phyloP scores from a whole-genome alignment of 371 early-diverging fungal genomes.

The Dinochytrium kinnereticum region DNA sequence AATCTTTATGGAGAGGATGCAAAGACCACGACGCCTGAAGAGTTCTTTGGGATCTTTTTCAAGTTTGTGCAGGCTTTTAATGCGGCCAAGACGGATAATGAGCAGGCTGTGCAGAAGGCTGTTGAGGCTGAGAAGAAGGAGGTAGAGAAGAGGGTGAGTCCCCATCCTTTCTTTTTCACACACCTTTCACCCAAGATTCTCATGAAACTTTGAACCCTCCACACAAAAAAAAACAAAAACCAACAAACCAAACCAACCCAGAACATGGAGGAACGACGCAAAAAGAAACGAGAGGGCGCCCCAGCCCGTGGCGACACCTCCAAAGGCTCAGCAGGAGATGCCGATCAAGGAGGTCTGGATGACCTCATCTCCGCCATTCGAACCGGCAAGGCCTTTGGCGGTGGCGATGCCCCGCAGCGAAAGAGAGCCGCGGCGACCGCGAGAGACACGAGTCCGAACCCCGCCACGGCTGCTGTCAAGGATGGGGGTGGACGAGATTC shows the following conservation, averaged over 20 bases:
- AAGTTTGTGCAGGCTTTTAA: slow-evolving; percentile 38
- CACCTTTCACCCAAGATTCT: too few species aligned
- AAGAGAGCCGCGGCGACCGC: neutral
- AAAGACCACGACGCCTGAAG: slow-evolving; percentile 45
- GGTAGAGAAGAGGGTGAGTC: slow-evolving; percentile 43
- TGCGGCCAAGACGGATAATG: slow-evolving; percentile 50
- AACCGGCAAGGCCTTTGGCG: slow-evolving; percentile 52
- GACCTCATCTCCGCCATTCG: slow-evolving; percentile 55
- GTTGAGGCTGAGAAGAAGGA: slow-evolving; percentile 53
- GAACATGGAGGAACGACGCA: slow-evolving; percentile 48
- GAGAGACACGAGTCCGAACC: slow-evolving; percentile 11
- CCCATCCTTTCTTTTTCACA: too few species aligned
- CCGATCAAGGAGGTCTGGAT: slow-evolving; percentile 50
- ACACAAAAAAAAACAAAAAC: too few species aligned
- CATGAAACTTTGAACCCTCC: too few species aligned
- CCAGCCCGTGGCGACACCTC: slow-evolving; percentile 10
- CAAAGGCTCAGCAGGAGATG: slow-evolving; percentile 6
- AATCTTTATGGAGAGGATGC: slow-evolving; percentile 48
- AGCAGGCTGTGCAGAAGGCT: slow-evolving; percentile 43
- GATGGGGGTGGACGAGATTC: neutral
- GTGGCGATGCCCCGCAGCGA: slow-evolving; percentile 12
- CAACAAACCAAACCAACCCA: neutral
- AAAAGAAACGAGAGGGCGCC: slow-evolving; percentile 41
- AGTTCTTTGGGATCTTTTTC: slow-evolving; percentile 55
- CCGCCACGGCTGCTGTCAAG: neutral